Evolutionary conservation across 768 basidiomycete genomes (phyloP), one percentile per base, ranked within the genome.

Genomic region (Chalciporus pseudorubinellus): DNA sequence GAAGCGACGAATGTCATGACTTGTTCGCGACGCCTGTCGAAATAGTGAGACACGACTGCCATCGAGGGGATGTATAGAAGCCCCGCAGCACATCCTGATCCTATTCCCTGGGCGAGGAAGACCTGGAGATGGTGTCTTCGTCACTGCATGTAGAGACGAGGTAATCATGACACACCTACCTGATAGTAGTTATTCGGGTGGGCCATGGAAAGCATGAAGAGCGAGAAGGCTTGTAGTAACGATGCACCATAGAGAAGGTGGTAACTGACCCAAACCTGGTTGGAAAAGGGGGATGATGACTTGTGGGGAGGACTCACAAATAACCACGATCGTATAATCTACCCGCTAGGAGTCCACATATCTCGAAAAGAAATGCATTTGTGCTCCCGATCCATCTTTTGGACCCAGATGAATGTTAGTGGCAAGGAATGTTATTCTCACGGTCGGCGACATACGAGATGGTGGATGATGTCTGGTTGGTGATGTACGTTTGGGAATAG

Each of bases 1-100:
- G 80, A 78, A 13, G 79, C 78, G 31, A 74, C 78, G 39, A 85
- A 67, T 14, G 82, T 78, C 53, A 82, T 79, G 0, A 78, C 81
- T 33, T 82, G 61, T 6, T 76, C 73, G 12, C 77, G 72, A 22
- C 72, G 72, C 21, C 61, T 67, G 24, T 74, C 66, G 64, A 83
- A 85, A 59, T 79, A 77, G 53, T 84, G 82, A 11, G 77, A 75
- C 4, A 78, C 64, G 33, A 83, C 70, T 14, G 73, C 74, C 55
- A 79, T 60, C 14, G 72, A 67, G 6, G 79, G 81, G 29, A 80
- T 62, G 57, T 78, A 81, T 5, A 74, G 56, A 34, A 82, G 40
- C 10, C 82, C 82, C 1, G 66, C 62, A 5, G 77, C 76, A 11
- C 81, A 67, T 9, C 81, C 80, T n/a, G 72, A 63, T 0, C 68